Evolutionary conservation across 2,329 filamentous ascomycete species (phyloP), one percentile per base, ranked within the genome.

Genomic region (Chaetomium globosum): DNA sequence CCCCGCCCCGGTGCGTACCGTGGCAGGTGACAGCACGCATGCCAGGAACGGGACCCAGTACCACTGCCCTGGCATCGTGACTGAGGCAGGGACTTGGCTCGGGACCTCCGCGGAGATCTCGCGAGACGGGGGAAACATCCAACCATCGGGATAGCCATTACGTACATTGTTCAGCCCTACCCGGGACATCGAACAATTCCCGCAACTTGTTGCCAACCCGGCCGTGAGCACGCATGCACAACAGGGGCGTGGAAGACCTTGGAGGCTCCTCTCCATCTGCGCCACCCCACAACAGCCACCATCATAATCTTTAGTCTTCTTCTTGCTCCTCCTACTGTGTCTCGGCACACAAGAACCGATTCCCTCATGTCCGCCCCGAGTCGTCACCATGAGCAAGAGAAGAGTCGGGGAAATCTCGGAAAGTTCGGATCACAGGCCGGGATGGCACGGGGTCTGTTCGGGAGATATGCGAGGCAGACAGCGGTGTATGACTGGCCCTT

Each of bases 51-150:
- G 19, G 6, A 57, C 26, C 46, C 61, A 53, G 8, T 43, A 36
- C 55, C 9, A 59, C 19, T 46, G 46, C 46, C 6, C 19, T 33
- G 28, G 52, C 28, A 51, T 57, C 28, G 53, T 23, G 53, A 57
- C n/a, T 51, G 59, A 9, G 9, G 12, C 46, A 48, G 8, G 3
- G 28, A 10, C 52, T 13, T 9, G n/a, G 16, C 23, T 9, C 7
- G 39, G 31, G 10, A 3, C 10, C 28, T 56, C 52, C 61, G 54
- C 53, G 61, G 61, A 63, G 61, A 63, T 52, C 60, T 46, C 16
- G 12, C 31, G 23, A 26, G 7, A 13, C 12, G 28, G 36, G 36
- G 28, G 36, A 23, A 26, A 49, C n/a, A 31, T 26, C 52, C 36
- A 30, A 36, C 43, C 59, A 21, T 26, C 19, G 21, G 26, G 39